Base-by-base conservation (phyloP, 441 rosid genomes). In the Flueggea neowawraea region DNA sequence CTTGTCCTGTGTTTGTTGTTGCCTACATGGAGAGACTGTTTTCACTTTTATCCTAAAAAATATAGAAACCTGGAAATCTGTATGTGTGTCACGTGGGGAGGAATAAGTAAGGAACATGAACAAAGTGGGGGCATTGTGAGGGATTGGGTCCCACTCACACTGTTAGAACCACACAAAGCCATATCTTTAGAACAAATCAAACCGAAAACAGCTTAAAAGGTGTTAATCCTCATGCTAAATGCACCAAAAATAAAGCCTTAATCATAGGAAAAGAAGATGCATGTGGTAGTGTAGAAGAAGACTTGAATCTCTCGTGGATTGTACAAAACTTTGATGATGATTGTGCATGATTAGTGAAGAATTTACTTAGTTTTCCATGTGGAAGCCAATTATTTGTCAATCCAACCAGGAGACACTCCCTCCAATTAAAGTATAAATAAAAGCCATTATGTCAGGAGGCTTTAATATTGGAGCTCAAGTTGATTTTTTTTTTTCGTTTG, bases 321-420 rank as follows among this genome's bases (percentile, higher is more conserved):
- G 0, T 3, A 31, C 11, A 55, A 31, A 49, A 28, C 45, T 47
- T 31, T 64, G 67, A 73, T 78, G 72, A 76, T 75, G 71, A 22
- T 22, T 22, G 85, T 78, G 74, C 76, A 70, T 78, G 58, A 75
- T 75, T 62, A 57, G 76, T 57, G 5, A 22, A 55, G 52, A 57
- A 57, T 51, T 63, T 52, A 69, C 2, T 6, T 6, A 1, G 8
- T 43, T 6, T 6, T 43, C 45, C 69, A 58, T 64, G 73, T 64
- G 78, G 52, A 65, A 14, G 32, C 61, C 32, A 57, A 45, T 60
- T 60, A 43, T 49, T 36, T 17, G 54, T 16, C 44, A n/a, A 31
- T 52, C 36, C 52, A 52, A 69, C 61, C 66, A 55, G 76, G 64
- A 54, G 28, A 22, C 72, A 61, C 65, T 73, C 65, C 53, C 55